Percentiles rank a stretch among this genome's conserved stretches.
Evolutionary conservation across 805 yeast species (phyloP).

Genomic region (Pichia insulana): DNA sequence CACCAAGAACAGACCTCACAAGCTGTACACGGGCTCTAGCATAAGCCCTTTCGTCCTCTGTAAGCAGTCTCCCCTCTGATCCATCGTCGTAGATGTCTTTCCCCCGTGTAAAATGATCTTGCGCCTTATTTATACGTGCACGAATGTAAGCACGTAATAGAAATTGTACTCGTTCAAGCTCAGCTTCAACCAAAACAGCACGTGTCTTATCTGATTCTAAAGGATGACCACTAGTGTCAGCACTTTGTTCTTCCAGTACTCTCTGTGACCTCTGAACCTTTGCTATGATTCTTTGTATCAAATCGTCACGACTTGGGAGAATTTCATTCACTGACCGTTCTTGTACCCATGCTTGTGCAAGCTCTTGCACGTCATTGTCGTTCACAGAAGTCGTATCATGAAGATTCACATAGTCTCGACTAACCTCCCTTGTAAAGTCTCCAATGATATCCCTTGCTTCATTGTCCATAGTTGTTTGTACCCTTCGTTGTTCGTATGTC

Average conservation of each 20-base stretch:
- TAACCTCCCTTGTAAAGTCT: not conserved
- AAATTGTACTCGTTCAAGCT: constrained; percentile 79
- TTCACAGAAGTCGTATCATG: not conserved
- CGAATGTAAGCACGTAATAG: constrained; percentile 75
- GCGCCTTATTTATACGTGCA: constrained; percentile 68
- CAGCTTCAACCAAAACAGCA: constrained; percentile 85
- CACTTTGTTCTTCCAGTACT: constrained; percentile 58
- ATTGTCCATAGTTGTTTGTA: not conserved
- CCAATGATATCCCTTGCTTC: not conserved
- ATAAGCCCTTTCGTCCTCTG: not conserved
- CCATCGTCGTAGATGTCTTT: constrained; percentile 28
- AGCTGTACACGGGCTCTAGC: not conserved
- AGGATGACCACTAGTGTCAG: constrained; percentile 52
- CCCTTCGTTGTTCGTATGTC: too few species aligned
- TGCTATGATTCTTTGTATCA: not conserved
- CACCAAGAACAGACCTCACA: not conserved
- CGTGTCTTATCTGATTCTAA: constrained; percentile 62
- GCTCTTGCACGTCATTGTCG: not conserved
- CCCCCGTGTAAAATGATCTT: constrained; percentile 49
- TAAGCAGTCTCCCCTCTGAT: constrained; percentile 16
- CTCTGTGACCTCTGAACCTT: not conserved
- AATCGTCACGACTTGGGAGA: not conserved
- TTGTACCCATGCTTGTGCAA: not conserved
- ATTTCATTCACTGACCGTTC: not conserved
- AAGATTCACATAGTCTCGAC: not conserved